Conservation (phyloP, 768 basidiomycete species). For the Leccinum aurantiacum region DNA sequence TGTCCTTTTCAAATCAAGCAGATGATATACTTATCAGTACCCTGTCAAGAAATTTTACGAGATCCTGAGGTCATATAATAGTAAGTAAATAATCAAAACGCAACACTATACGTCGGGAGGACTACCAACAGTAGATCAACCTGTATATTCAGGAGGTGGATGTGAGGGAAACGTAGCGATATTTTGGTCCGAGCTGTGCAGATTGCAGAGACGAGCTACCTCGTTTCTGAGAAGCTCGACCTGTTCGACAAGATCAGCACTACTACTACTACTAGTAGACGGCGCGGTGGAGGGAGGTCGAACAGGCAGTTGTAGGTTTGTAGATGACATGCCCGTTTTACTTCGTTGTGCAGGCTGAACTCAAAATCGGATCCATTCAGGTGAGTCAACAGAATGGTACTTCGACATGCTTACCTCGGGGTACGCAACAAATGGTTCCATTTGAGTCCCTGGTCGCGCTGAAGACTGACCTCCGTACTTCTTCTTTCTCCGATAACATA, state of each 20-base stretch:
- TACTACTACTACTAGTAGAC: not conserved
- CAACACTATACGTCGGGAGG: not conserved
- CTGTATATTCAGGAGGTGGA: slow-evolving; percentile 3
- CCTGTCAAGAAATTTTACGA: too few species aligned
- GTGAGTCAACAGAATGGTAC: not conserved
- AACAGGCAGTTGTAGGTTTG: not conserved
- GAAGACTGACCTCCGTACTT: not conserved
- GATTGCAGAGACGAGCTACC: not conserved
- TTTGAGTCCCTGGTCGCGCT: not conserved
- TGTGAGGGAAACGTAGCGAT: not conserved
- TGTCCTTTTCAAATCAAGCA: too few species aligned
- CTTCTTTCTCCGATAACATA: not conserved
- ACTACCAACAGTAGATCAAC: not conserved
- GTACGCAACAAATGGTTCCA: not conserved
- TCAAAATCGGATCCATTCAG: not conserved
- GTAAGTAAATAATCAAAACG: not conserved
- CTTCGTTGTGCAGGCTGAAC: not conserved
- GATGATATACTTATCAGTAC: too few species aligned
- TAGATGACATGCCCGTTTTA: not conserved
- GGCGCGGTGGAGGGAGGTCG: not conserved
- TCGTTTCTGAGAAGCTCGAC: not conserved
- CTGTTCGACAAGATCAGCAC: not conserved
- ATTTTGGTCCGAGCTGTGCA: not conserved
- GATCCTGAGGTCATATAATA: too few species aligned
- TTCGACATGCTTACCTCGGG: not conserved